These are phyloP conservation scores for Apostasia shenzhenica DNA, from an alignment of 106 monocot species.

Conservation along the genomic window DNA sequence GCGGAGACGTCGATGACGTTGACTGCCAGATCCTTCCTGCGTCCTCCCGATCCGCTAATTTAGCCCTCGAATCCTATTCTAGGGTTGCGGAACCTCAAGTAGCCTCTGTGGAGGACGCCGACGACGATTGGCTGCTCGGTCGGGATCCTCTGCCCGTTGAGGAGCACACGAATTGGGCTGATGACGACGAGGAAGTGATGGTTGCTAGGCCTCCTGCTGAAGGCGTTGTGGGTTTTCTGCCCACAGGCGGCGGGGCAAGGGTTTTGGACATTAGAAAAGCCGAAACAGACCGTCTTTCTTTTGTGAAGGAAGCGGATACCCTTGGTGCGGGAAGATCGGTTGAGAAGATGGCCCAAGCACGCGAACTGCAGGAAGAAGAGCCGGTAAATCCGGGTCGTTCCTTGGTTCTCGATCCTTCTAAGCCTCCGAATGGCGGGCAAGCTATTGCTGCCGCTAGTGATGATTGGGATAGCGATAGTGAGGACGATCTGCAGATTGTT, in stretches of 20 bases:
- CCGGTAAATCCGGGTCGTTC: slow-evolving; percentile 57
- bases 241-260: slow-evolving; percentile 7
- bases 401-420: slow-evolving; percentile 5
- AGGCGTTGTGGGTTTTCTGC: background rate
- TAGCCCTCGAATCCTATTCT: background rate
- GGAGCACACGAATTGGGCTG: slow-evolving; percentile 32
- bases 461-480: slow-evolving; percentile 92
- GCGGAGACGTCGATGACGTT: slow-evolving; percentile 1
- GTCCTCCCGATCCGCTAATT: background rate
- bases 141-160: slow-evolving; percentile 22
- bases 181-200: slow-evolving; percentile 25
- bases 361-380: slow-evolving; percentile 14
- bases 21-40: background rate
- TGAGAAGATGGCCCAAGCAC: slow-evolving; percentile 12
- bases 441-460: slow-evolving; percentile 27
- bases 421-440: slow-evolving; percentile 1
- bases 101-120: slow-evolving; percentile 12
- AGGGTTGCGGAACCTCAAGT: background rate
- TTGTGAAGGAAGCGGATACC: background rate
- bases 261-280: slow-evolving; percentile 15
- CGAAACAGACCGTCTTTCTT: slow-evolving; percentile 3
- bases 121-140: slow-evolving; percentile 47
- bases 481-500: slow-evolving; percentile 90
- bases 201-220: background rate
- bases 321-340: slow-evolving; percentile 2